Evolutionary conservation across 768 basidiomycete species (phyloP), one percentile per base, ranked within the genome.

Genomic region (Termitomyces sp.): DNA sequence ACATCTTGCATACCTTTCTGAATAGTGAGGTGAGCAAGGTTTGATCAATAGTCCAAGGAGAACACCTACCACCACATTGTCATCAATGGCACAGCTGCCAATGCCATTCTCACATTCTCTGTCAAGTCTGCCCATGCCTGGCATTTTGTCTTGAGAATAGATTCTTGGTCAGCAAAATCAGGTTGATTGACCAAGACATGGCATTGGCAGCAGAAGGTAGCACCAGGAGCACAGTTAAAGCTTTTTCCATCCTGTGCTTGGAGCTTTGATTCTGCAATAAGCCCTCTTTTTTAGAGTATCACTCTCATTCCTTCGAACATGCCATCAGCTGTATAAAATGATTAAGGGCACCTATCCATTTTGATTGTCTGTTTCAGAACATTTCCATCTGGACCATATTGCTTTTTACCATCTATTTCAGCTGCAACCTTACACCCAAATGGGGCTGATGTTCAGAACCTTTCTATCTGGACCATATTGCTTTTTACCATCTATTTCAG

Each of bases 221-320:
- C 56, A 61, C 32, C 54, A 38, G 25, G 40, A 5, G 48, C 65
- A 65, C 43, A 77, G 68, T 60, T 76, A 75, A 57, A 62, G 19
- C 17, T 40, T 34, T 12, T 64, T 47, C 40, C 40, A 41, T 19
- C 62, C 59, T 19, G 62, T 61, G 52, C 56, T 7, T 49, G 12
- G 60, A 62, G 32, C 63, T 62, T 64, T 14, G 34, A 43, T 44
- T 32, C 49, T 6, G 12, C 63, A 50, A 49, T 64, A 63, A 55
- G 63, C 14, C 61, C 73, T 41, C 44, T 66, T 52, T 68, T 72
- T 21, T 65, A 17, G 4, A 77, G 63, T 47, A 76, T 71, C 0
- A 45, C 25, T 3, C 60, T 69, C 74, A 77, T 79, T 6, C 76
- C 77, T 61, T 78, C 78, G 65, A 76, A 78, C 0, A 62, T 25